Base-by-base conservation (phyloP, 1,139 yeast genomes). In the Hyphopichia wangnamkhiaoensis region DNA sequence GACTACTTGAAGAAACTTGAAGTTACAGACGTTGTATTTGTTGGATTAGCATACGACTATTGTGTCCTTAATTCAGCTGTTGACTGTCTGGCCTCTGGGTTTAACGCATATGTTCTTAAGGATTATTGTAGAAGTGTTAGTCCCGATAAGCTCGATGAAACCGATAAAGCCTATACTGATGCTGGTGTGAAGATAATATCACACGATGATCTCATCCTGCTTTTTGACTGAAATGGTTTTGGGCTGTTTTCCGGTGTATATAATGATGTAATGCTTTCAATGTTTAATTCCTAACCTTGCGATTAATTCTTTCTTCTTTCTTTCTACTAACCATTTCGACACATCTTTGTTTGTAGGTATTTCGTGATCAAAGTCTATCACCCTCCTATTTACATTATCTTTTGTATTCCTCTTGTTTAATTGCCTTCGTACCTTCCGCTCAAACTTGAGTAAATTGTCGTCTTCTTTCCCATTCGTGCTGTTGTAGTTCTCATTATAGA, bases 1-100 rank as follows among this genome's bases (percentile, higher is more conserved):
- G 59, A 57, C 1, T 60, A 71, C 31, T 68, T 91, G 46, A 57
- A 55, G 20, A 53, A 66, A 0, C 48, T 68, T 24, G 65, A 60
- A 0, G 76, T 88, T 31, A 71, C 76, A 1, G 77, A 82, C 37
- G 89, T 90, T 4, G 80, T 72, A 36, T 73, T 87, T 24, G 94
- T 83, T 1, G 98, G 98, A 0, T 54, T 91, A 24, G 97, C 97
- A 0, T 79, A 80, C 46, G 98, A 91, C 56, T 89, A 67, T 58
- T 91, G 98, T 59, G 97, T 91, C 7, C 64, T 79, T 49, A 71
- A 80, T 53, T 84, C 95, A 0, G 89, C 95, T 1, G 56, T 79
- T 24, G 95, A 90, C 46, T 73, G 90, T 26, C 77, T 74, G 0
- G 60, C 59, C 10, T 51, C 68, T 18, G 95, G 95, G 0, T 89